Conservation (phyloP, 768 basidiomycete species). For the Tulasnella calospora region DNA sequence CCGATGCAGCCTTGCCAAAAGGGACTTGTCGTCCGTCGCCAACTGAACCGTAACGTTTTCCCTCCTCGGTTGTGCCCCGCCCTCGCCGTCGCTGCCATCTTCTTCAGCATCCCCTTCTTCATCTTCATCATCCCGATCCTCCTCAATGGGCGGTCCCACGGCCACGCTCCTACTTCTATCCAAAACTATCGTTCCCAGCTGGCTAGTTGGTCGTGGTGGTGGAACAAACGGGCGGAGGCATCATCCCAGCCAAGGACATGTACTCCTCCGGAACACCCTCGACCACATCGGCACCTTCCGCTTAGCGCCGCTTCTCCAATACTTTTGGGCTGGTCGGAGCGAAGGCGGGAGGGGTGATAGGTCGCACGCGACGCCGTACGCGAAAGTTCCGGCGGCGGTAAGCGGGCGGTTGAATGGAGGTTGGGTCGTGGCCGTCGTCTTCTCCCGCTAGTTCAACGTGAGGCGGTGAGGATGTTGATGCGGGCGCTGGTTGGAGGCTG, state of each 20-base stretch:
- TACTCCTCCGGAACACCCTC: conserved; percentile 14
- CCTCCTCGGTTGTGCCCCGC: not conserved
- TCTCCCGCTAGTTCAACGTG: not conserved
- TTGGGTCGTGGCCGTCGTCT: not conserved
- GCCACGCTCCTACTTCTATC: too few species aligned
- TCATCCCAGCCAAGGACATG: too few species aligned
- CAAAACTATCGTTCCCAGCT: too few species aligned
- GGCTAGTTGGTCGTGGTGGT: too few species aligned
- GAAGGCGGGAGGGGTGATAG: not conserved
- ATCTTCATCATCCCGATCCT: not conserved
- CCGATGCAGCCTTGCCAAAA: conserved; percentile 12
- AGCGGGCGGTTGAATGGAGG: not conserved
- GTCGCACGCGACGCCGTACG: not conserved
- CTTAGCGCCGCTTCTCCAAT: not conserved
- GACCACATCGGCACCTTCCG: not conserved
- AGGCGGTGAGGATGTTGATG: not conserved
- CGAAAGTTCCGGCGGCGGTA: conserved; percentile 2
- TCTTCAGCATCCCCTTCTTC: not conserved
- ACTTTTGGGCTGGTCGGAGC: not conserved
- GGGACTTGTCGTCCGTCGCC: conserved; percentile 28
- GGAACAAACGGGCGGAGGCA: too few species aligned
- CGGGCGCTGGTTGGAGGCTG: not conserved
- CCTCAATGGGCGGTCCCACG: too few species aligned
- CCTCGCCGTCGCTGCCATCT: not conserved
- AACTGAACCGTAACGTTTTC: conserved; percentile 24